phyloP scores from a whole-genome alignment of 2,329 filamentous ascomycete genomes.

The Aspergillus jensenii region DNA sequence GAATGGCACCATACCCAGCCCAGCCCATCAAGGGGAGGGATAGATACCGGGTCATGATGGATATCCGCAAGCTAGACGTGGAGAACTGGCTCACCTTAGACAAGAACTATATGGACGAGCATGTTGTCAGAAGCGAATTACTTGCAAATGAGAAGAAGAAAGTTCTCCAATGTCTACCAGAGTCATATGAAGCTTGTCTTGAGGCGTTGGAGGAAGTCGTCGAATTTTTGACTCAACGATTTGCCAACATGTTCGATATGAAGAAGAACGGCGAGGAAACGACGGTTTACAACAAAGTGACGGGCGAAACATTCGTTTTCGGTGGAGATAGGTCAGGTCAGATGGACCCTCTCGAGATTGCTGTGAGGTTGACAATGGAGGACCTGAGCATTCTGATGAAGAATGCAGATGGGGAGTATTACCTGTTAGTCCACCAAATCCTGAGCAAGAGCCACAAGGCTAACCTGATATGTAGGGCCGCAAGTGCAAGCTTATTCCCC shows the following conservation, averaged over 20 bases:
- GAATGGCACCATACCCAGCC: conserved; percentile 38
- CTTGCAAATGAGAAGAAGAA: conserved; percentile 39
- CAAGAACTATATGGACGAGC: conserved; percentile 46
- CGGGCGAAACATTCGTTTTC: conserved; percentile 45
- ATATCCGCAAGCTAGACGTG: conserved; percentile 46
- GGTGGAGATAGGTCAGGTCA: conserved; percentile 30
- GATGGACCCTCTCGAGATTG: conserved; percentile 50
- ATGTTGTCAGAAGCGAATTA: conserved; percentile 43
- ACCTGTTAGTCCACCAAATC: conserved; percentile 38
- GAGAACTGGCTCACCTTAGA: conserved; percentile 53
- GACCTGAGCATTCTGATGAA: conserved; percentile 52
- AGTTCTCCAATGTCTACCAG: conserved; percentile 48
- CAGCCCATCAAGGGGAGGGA: conserved; percentile 40
- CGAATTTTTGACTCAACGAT: conserved; percentile 45
- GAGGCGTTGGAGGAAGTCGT: conserved; percentile 50
- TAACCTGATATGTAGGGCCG: conserved; percentile 35
- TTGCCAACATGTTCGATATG: conserved; percentile 45
- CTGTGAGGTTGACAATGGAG: conserved; percentile 52
- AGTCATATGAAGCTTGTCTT: conserved; percentile 46
- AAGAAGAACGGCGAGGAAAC: conserved; percentile 24
- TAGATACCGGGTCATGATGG: conserved; percentile 48
- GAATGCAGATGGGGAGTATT: conserved; percentile 48
- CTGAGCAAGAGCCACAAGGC: neutral
- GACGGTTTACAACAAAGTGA: conserved; percentile 45
- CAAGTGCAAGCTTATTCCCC: conserved; percentile 55